phyloP scores from a whole-genome alignment of 148 eudicot genomes.

The Cornus kousa region DNA sequence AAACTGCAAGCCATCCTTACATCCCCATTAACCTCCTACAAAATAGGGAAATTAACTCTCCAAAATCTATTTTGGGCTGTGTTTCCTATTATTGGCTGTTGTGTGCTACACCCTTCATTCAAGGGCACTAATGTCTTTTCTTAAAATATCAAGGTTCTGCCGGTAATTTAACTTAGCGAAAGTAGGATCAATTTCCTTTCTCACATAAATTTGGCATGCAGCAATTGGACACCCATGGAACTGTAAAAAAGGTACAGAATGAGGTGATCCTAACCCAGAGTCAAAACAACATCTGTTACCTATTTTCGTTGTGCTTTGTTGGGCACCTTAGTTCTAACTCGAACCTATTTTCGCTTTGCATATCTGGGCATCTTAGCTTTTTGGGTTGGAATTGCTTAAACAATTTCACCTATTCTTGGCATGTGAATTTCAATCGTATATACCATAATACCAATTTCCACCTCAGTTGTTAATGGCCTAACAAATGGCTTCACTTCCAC shows the following conservation, averaged over 20 bases:
- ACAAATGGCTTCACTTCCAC: slow-evolving; percentile 13
- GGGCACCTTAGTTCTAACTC: neutral
- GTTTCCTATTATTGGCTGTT: neutral
- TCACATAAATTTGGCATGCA: neutral
- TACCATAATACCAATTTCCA: neutral
- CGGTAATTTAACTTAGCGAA: neutral
- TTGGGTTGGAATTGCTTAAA: neutral
- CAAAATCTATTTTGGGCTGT: slow-evolving; percentile 16
- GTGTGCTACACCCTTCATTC: neutral
- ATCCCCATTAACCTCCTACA: slow-evolving; percentile 50
- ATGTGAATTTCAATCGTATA: neutral
- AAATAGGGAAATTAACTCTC: slow-evolving; percentile 22
- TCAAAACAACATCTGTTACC: neutral
- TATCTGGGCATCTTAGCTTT: neutral
- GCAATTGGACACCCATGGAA: neutral
- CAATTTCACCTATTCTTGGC: neutral
- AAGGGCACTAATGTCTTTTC: neutral
- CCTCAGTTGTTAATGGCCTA: neutral
- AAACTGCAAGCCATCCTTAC: slow-evolving; percentile 18
- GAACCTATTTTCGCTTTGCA: neutral
- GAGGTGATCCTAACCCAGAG: neutral
- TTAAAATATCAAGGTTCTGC: neutral
- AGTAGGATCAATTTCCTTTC: neutral
- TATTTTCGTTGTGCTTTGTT: neutral
- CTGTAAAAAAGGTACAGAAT: neutral